phyloP scores from a whole-genome alignment of 1,139 yeast species.

The Geotrichum histeridarum region DNA sequence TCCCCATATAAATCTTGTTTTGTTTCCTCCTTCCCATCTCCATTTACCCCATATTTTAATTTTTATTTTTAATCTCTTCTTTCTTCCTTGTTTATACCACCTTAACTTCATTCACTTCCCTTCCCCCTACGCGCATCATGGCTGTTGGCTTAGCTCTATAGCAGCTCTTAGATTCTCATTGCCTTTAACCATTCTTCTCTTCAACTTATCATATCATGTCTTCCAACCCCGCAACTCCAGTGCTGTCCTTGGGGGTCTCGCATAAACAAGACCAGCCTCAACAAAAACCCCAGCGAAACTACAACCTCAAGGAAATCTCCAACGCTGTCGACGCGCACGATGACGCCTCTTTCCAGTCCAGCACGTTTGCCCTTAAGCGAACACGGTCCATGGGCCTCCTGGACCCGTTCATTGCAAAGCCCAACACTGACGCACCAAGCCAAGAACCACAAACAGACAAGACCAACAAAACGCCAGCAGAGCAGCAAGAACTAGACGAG shows the following conservation, averaged over 20 bases:
- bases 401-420: slow-evolving; percentile 56
- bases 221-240: background rate
- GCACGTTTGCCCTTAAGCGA: slow-evolving; percentile 71
- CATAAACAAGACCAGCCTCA: background rate
- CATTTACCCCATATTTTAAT: background rate
- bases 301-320: slow-evolving; percentile 26
- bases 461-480: background rate
- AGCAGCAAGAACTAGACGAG: slow-evolving; percentile 4
- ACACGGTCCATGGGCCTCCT: slow-evolving; percentile 78
- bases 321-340: slow-evolving; percentile 62
- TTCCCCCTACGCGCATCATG: background rate
- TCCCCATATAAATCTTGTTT: background rate
- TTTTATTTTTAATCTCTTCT: background rate
- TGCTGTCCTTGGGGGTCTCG: background rate
- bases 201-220: background rate
- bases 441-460: background rate
- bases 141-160: background rate
- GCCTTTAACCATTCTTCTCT: background rate
- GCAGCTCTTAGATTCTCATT: background rate
- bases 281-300: slow-evolving; percentile 7
- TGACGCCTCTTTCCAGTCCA: slow-evolving; percentile 63
- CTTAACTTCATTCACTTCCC: background rate
- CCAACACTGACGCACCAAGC: slow-evolving; percentile 22
- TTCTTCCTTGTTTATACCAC: background rate
- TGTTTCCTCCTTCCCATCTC: background rate